Base-by-base conservation (phyloP, 75 land plant species). In the Larix kaempferi region DNA sequence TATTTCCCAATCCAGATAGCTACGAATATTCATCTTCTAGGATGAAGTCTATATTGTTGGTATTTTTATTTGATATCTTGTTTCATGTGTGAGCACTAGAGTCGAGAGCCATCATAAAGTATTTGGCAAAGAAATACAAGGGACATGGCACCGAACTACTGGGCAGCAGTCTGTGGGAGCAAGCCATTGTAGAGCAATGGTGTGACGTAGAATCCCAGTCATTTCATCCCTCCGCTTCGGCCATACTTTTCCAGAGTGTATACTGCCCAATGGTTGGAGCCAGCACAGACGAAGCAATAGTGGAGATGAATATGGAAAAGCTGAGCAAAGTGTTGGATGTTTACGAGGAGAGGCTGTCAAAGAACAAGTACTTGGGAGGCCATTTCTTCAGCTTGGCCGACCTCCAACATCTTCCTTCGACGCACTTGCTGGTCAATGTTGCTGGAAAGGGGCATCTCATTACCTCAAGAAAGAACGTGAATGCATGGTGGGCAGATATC, bases 181-280 rank as follows among this genome's bases (percentile, higher is more conserved):
- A 33, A 58, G 90, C 93, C 2, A 4, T 86, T 57, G 88, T 89
- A 21, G 88, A 91, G 59, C 87, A 89, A 52, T 91, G 93, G 91
- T 76, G 83, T 11, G 82, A 89, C n/a, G 91, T 87, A 52, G 91
- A 91, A 59, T 77, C 84, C 64, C 83, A 81, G 74, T 85, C 81
- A 77, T 88, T 72, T 85, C 78, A 84, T 78, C 77, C 81, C 52
- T 71, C 77, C 5, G 71, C 74, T 11, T 83, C 58, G 77, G 78
- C 58, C 23, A 52, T 89, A 5, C 83, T 81, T 5, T 57, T 84
- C 64, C 75, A 88, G 56, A 21, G 65, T 3, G 73, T 15, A n/a
- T n/a, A n/a, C n/a, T n/a, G n/a, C n/a, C n/a, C n/a, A n/a, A n/a
- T n/a, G n/a, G n/a, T n/a, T n/a, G 76, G 76, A 66, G 82, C 14